phyloP scores from a whole-genome alignment of 352 stramenopile species.

The Phytopythium sindhum region DNA sequence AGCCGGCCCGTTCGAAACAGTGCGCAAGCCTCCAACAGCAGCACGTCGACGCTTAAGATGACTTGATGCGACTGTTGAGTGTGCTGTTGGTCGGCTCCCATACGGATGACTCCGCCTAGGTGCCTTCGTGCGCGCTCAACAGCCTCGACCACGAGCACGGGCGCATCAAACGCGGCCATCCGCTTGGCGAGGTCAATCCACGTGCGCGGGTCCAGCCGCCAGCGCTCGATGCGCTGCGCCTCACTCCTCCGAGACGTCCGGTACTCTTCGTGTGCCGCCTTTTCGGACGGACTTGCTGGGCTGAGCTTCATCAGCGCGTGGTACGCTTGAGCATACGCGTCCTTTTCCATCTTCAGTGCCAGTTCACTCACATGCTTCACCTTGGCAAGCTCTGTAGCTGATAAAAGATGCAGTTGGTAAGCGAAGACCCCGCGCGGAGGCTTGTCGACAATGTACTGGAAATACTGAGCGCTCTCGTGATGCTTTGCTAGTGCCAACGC shows the following conservation, averaged over 20 bases:
- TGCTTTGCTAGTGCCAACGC: slow-evolving; percentile 51
- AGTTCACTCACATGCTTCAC: slow-evolving; percentile 8
- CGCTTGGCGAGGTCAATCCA: slow-evolving; percentile 61
- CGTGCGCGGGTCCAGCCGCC: slow-evolving; percentile 46
- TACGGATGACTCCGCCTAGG: slow-evolving; percentile 4
- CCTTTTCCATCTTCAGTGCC: slow-evolving; percentile 44
- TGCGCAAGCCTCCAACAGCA: slow-evolving; percentile 42
- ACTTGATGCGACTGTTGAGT: neutral
- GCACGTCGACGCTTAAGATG: slow-evolving; percentile 13
- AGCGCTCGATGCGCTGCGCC: slow-evolving; percentile 47
- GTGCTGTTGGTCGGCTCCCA: neutral
- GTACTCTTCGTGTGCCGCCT: slow-evolving; percentile 48
- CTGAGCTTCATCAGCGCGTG: slow-evolving; percentile 44
- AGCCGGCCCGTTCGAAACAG: slow-evolving; percentile 33
- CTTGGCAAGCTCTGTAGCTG: slow-evolving; percentile 47
- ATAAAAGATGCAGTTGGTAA: slow-evolving; percentile 60
- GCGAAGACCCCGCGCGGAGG: slow-evolving; percentile 40
- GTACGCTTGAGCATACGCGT: slow-evolving; percentile 55
- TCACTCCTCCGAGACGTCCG: slow-evolving; percentile 68
- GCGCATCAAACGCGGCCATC: slow-evolving; percentile 41
- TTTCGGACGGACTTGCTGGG: slow-evolving; percentile 47
- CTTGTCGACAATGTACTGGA: slow-evolving; percentile 61
- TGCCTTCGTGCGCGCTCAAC: slow-evolving; percentile 4
- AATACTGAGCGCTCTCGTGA: slow-evolving; percentile 66
- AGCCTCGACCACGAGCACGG: slow-evolving; percentile 33